Conservation (phyloP, 1,284 basidiomycete genomes). For the Retiboletus fuscus region DNA sequence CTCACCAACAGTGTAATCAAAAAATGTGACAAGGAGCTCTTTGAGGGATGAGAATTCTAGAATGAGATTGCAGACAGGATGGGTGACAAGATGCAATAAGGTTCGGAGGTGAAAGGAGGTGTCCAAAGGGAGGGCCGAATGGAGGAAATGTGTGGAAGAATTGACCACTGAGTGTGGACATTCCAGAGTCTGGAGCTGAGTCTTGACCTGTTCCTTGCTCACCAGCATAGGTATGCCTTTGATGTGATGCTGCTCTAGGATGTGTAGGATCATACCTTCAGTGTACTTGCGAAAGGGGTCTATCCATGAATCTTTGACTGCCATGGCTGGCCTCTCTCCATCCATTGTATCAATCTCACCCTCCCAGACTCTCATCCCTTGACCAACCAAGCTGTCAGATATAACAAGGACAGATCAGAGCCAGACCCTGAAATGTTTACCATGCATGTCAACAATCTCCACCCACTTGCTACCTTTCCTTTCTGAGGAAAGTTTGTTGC, state of each 20-base stretch:
- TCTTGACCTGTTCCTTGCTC: background rate
- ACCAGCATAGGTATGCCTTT: background rate
- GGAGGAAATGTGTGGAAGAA: constrained; percentile 1
- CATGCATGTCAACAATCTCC: background rate
- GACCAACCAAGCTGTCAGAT: background rate
- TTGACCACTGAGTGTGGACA: background rate
- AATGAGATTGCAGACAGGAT: background rate
- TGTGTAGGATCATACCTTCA: background rate
- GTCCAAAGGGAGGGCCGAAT: background rate
- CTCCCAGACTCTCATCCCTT: background rate
- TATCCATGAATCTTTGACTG: background rate
- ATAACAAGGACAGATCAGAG: background rate
- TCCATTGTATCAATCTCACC: background rate
- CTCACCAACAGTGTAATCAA: constrained; percentile 6
- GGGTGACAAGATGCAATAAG: background rate
- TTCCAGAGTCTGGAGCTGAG: no score
- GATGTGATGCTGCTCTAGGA: background rate
- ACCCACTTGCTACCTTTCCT: background rate
- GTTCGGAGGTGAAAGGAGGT: background rate
- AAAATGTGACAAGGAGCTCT: background rate
- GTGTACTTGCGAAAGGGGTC: background rate
- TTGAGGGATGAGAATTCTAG: background rate
- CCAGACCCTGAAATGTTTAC: background rate
- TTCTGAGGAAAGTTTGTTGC: background rate
- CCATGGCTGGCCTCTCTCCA: background rate